Conservation (phyloP, 495 filamentous ascomycete genomes). For the Penicillium verhagenii region DNA sequence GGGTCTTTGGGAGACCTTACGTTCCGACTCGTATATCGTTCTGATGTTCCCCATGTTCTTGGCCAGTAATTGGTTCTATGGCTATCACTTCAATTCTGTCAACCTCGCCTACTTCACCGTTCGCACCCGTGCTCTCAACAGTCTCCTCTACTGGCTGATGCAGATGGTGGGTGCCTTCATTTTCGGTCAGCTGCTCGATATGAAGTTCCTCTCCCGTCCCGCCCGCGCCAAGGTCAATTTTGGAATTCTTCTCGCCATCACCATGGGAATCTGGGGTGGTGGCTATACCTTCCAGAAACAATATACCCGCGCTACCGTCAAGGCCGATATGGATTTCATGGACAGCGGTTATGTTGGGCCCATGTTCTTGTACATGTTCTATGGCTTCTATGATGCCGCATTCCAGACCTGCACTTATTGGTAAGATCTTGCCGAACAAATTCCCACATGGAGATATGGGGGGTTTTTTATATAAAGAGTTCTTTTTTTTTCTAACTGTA, state of each 20-base stretch:
- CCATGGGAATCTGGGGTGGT: constrained; percentile 83
- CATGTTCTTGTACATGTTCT: constrained; percentile 92
- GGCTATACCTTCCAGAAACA: constrained; percentile 75
- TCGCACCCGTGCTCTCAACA: constrained; percentile 80
- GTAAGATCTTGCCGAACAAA: constrained; percentile 50
- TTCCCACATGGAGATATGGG: neutral
- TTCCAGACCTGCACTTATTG: constrained; percentile 89
- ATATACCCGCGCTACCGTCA: constrained; percentile 55
- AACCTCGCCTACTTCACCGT: constrained; percentile 73
- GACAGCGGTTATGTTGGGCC: constrained; percentile 69
- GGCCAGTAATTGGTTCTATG: constrained; percentile 53
- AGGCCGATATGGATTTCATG: constrained; percentile 60
- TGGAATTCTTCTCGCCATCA: constrained; percentile 64
- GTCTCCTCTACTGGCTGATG: constrained; percentile 78
- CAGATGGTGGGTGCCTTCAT: constrained; percentile 84
- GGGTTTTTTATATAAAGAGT: no score
- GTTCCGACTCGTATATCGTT: constrained; percentile 72
- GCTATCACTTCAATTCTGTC: constrained; percentile 52
- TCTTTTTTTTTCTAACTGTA: neutral
- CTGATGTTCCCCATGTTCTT: constrained; percentile 84
- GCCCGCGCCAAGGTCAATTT: constrained; percentile 74
- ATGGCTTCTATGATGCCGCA: constrained; percentile 84
- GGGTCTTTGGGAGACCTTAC: constrained; percentile 75
- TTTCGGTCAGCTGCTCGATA: constrained; percentile 76
- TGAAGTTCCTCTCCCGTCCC: constrained; percentile 59